Evolutionary conservation across 192 early-diverging fungal genomes (phyloP).

Genomic region (Umbelopsis ramanniana): DNA sequence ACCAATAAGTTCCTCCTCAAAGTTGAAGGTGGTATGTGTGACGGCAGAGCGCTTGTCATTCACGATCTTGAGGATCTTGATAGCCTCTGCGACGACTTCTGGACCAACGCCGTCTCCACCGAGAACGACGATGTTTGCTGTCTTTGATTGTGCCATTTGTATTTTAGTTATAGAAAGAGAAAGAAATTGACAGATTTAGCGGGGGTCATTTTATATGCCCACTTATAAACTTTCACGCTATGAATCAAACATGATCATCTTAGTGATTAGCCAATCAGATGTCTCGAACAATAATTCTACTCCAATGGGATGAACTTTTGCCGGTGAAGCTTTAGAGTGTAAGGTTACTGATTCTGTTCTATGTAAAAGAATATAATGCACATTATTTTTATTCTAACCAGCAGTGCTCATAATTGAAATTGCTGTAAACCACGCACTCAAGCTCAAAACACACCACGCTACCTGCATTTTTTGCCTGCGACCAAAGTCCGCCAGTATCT

Average conservation of each 20-base stretch:
- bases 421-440: no score
- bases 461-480: no score
- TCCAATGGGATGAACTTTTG: not conserved
- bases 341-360: no score
- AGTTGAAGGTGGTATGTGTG: constrained; percentile 65
- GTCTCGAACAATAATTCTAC: not conserved
- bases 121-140: constrained; percentile 66
- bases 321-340: no score
- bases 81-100: constrained; percentile 90
- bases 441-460: no score
- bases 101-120: constrained; percentile 97
- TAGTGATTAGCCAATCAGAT: constrained; percentile 24
- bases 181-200: constrained; percentile 16
- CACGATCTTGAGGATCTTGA: constrained; percentile 86
- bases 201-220: constrained; percentile 6
- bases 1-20: constrained; percentile 86
- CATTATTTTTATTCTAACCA: no score
- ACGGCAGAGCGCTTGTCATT: constrained; percentile 62
- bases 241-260: constrained; percentile 31
- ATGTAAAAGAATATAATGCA: no score
- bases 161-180: constrained; percentile 14
- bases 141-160: constrained; percentile 26
- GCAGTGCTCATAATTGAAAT: no score
- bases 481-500: constrained; percentile 3
- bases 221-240: not conserved